phyloP scores from a whole-genome alignment of 2,329 filamentous ascomycete genomes.

The Fusarium humuli region DNA sequence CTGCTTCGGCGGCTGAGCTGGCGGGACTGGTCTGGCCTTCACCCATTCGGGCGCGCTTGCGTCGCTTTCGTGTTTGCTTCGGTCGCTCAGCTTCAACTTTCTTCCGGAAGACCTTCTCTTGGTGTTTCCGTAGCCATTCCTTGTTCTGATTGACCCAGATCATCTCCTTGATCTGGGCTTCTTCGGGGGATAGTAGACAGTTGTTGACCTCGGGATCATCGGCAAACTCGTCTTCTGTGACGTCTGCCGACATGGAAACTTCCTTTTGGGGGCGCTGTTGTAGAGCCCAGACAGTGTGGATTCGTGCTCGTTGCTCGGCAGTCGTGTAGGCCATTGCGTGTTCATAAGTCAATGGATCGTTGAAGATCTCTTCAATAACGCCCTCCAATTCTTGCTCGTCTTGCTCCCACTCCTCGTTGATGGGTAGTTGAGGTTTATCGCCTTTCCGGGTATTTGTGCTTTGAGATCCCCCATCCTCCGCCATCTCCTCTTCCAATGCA shows the following conservation, averaged over 20 bases:
- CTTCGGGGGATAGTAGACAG: constrained; percentile 78
- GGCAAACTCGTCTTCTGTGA: constrained; percentile 85
- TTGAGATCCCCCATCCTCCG: constrained; percentile 19
- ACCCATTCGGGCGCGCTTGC: constrained; percentile 68
- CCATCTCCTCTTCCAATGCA: constrained; percentile 49
- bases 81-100: constrained; percentile 70
- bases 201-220: constrained; percentile 88
- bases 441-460: constrained; percentile 40
- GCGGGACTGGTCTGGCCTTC: constrained; percentile 75
- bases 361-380: constrained; percentile 78
- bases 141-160: constrained; percentile 97
- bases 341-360: constrained; percentile 67
- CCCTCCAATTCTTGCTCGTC: constrained; percentile 74
- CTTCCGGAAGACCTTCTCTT: constrained; percentile 82
- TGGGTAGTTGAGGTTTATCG: constrained; percentile 61
- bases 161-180: constrained; percentile 85
- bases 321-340: constrained; percentile 69
- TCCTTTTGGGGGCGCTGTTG: constrained; percentile 60
- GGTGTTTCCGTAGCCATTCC: constrained; percentile 88
- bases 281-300: constrained; percentile 65
- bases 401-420: constrained; percentile 71
- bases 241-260: constrained; percentile 71
- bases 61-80: constrained; percentile 68
- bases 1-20: constrained; percentile 75
- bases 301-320: constrained; percentile 66